Percentiles rank a stretch among this genome's conserved stretches.
Evolutionary conservation across 176 grass and related monocot genomes (phyloP).

Genomic region (Triticum dicoccoides): DNA sequence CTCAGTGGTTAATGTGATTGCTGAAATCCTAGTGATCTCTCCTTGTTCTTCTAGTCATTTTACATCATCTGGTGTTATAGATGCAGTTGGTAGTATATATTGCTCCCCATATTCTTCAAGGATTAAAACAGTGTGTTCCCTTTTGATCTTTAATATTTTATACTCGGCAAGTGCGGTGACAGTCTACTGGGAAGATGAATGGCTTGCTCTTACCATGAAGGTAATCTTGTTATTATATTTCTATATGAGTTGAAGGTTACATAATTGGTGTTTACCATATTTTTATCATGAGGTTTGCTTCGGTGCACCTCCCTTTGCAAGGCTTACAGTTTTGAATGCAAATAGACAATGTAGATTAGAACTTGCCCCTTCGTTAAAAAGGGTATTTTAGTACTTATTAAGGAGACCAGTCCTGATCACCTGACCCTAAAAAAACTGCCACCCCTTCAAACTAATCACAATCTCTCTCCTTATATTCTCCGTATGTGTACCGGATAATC

Average conservation of each 20-base stretch:
- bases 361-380: background rate
- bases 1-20: conserved; percentile 56
- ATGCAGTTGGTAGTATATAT: conserved; percentile 44
- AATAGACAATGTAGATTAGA: background rate
- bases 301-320: background rate
- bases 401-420: background rate
- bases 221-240: conserved; percentile 43
- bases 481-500: background rate
- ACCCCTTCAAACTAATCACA: background rate
- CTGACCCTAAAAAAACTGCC: background rate
- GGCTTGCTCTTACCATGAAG: conserved; percentile 72
- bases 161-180: conserved; percentile 47
- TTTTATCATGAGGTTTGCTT: background rate
- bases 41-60: conserved; percentile 60
- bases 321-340: background rate
- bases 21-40: conserved; percentile 59
- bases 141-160: conserved; percentile 75
- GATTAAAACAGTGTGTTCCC: conserved; percentile 46
- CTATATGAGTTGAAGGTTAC: conserved; percentile 23
- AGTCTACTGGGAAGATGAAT: conserved; percentile 50
- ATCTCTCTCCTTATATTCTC: background rate
- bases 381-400: background rate
- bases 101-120: conserved; percentile 36
- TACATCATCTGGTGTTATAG: conserved; percentile 57
- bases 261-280: background rate